Base-by-base conservation (phyloP, 495 filamentous ascomycete genomes). In the Neurospora sp. region DNA sequence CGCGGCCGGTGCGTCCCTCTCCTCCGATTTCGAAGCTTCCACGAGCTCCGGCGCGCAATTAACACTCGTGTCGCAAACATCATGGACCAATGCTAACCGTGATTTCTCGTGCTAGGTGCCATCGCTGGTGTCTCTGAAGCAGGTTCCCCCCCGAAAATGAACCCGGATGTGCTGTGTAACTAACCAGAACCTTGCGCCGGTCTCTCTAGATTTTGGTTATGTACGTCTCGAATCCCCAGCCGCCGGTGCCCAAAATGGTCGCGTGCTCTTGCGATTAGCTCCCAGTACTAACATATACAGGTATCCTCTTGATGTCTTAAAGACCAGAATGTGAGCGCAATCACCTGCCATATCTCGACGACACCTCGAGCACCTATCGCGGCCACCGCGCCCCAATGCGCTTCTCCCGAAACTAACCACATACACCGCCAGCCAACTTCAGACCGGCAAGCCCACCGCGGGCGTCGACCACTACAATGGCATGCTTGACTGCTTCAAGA, bases 221-320 rank as follows among this genome's bases (percentile, higher is more conserved):
- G 93, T 96, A 87, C 76, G 85, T 78, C 71, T 72, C 31, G 14
- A 1, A 65, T 65, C 27, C 53, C 53, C 14, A 8, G 27, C 53
- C 3, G 27, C 27, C 0, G 3, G 53, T 61, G 53, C 59, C 48
- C 61, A 27, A 16, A 35, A 5, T 75, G 69, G 46, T 79, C 74
- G 71, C 76, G 73, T 75, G 74, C 74, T 69, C 71, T 14, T 38
- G 40, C 48, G 11, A 70, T 65, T 9, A 65, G 27, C 53, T 37
- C 27, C 53, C 27, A 9, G 2, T 35, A 70, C 75, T 78, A 71
- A 80, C 74, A 40, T 37, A 16, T 12, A 68, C 72, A 98, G 94
- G 96, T 99, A 99, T 86, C 96, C 96, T 77, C 86, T 99, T 78
- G 96, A 99, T 82, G 95, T 98, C 61, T 93, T 99, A 78, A 99